Conservation (phyloP, 2,329 filamentous ascomycete species). For the Colletotrichum cordylinicola region DNA sequence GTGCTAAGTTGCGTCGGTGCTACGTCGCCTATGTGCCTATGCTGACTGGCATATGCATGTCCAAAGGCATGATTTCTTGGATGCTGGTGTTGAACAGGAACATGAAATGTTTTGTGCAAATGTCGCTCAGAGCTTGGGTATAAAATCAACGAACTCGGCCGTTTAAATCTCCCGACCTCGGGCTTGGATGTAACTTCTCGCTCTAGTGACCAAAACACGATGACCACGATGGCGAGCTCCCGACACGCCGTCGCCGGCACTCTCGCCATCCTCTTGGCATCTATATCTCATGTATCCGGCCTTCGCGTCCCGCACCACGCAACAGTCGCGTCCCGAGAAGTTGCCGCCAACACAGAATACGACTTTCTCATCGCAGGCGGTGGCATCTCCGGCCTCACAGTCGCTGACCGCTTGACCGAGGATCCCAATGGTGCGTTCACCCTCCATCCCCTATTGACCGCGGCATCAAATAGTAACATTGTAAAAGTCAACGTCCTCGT, state of each 20-base stretch:
- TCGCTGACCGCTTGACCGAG: slow-evolving; percentile 3
- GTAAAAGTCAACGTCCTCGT: slow-evolving; percentile 31
- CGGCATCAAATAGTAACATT: not conserved
- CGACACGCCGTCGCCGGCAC: not conserved
- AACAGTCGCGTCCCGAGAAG: not conserved
- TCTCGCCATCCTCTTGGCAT: not conserved
- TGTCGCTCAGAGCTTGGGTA: not conserved
- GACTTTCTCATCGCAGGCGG: slow-evolving; percentile 14
- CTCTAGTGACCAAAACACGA: not conserved
- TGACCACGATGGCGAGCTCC: not conserved
- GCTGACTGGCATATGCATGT: slow-evolving; percentile 9
- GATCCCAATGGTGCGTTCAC: not conserved
- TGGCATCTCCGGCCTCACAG: slow-evolving; percentile 3
- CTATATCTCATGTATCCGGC: not conserved
- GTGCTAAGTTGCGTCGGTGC: not conserved
- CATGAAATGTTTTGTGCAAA: rapidly evolving
- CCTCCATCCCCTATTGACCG: not conserved
- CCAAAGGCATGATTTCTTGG: not conserved
- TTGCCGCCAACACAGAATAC: not conserved
- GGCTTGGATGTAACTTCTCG: rapidly evolving
- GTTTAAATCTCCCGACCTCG: not conserved
- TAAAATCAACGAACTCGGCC: not conserved
- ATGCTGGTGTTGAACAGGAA: rapidly evolving
- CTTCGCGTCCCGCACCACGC: not conserved
- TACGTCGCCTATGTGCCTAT: not conserved